These are phyloP conservation scores for Taphrina deformans DNA, from an alignment of 1,139 yeast species.

Conservation along the genomic window DNA sequence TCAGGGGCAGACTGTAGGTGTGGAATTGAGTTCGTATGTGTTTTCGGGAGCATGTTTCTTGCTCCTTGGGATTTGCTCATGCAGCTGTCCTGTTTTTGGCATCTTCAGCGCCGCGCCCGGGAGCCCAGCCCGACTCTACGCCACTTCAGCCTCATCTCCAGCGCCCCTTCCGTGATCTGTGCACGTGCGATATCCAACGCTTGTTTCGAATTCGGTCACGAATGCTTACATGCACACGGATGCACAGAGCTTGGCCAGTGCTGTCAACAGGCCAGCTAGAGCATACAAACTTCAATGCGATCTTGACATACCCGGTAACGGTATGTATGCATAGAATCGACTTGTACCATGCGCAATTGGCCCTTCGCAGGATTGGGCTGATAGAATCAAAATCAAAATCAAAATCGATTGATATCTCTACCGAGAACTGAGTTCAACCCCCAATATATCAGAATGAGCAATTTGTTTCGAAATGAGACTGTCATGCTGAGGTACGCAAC, in stretches of 20 bases:
- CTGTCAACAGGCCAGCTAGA: too few relatives aligned
- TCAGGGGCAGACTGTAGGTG: background rate
- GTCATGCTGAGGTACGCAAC: slow-evolving; percentile 64
- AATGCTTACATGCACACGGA: too few relatives aligned
- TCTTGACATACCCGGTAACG: too few relatives aligned
- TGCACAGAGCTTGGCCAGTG: too few relatives aligned
- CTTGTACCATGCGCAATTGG: too few relatives aligned
- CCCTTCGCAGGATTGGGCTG: too few relatives aligned
- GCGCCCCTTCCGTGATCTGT: background rate
- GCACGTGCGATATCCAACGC: too few relatives aligned
- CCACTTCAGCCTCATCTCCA: background rate
- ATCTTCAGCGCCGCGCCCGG: slow-evolving; percentile 3
- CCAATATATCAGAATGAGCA: slow-evolving; percentile 62
- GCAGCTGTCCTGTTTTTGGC: slow-evolving; percentile 11
- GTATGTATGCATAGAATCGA: too few relatives aligned
- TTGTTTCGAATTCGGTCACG: too few relatives aligned
- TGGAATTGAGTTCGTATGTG: background rate
- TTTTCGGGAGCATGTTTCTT: slow-evolving; percentile 11
- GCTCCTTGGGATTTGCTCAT: slow-evolving; percentile 5
- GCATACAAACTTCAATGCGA: too few relatives aligned
- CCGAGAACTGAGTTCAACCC: slow-evolving; percentile 49
- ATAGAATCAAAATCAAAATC: too few relatives aligned
- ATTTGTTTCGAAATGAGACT: slow-evolving; percentile 60
- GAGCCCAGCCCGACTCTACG: too few relatives aligned
- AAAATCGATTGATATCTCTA: slow-evolving; percentile 27